Base-by-base conservation (phyloP, 2,329 filamentous ascomycete genomes). In the Calonectria montana region DNA sequence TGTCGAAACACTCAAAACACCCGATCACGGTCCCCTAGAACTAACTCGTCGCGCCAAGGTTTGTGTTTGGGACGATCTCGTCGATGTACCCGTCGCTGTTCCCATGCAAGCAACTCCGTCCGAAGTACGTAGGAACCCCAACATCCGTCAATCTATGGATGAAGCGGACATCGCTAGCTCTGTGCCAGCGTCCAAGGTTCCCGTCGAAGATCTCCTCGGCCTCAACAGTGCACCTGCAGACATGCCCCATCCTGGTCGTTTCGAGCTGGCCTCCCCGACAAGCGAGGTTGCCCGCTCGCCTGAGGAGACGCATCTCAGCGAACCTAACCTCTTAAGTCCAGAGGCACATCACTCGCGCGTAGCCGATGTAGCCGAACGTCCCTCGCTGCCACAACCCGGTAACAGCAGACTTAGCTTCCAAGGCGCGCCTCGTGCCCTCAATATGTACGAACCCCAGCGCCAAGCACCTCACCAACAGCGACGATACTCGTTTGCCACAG, bases 21-120 rank as follows among this genome's bases (percentile, higher is more conserved):
- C 91, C 0, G 97, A 98, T 80, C 96, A 98, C 80, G 97, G 97
- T 0, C 97, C 97, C 0, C 87, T 99, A 21, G 97, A 98, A 84
- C 90, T 99, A 65, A 98, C 97, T 5, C 90, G 97, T 74, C 90
- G 97, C 76, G 93, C 95, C 61, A 92, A 96, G 78, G 96, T 99
- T 21, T 98, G 95, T 79, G 96, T 99, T 15, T 99, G 97, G 97
- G 97, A 99, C 80, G 97, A 99, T 81, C 87, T 98, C 25, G 97
- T 99, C 25, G 97, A 99, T 79, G 94, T 99, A 18, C 97, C 97
- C 2, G 93, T 98, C 61, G 97, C 96, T 3, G 95, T 98, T 37
- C 96, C 96, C 27, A 92, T 99, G 88, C 92, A 94, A 62, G 90
- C 91, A 10, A 94, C 96, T 9, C 96, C 94, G 5, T 92, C 92